phyloP scores from a whole-genome alignment of 768 basidiomycete genomes.

The Sporobolomyces phaffii region DNA sequence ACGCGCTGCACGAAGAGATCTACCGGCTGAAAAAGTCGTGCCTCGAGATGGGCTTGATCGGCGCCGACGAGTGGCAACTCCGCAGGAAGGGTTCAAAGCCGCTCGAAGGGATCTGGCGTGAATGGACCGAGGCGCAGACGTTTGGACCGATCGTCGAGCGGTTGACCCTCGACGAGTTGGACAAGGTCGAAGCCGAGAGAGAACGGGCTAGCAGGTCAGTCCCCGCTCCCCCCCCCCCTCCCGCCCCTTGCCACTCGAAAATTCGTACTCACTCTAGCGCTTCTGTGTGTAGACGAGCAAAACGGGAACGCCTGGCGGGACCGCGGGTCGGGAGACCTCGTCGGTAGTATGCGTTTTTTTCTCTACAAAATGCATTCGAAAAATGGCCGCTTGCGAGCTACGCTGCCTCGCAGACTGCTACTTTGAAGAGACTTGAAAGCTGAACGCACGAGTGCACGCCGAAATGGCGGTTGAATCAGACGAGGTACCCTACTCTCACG shows the following conservation, averaged over 20 bases:
- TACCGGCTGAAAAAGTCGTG: conserved; percentile 92
- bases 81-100: conserved; percentile 66
- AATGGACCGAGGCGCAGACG: conserved; percentile 87
- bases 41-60: conserved; percentile 85
- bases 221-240: too few species aligned
- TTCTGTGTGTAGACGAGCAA: conserved; percentile 13
- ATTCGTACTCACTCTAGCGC: neutral
- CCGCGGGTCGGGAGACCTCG: conserved; percentile 3
- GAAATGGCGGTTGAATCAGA: too few species aligned
- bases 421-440: neutral
- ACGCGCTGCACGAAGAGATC: conserved; percentile 91
- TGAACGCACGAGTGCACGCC: too few species aligned
- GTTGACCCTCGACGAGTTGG: conserved; percentile 82
- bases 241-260: neutral
- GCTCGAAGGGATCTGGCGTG: conserved; percentile 83
- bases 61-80: conserved; percentile 54
- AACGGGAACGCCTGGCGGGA: conserved; percentile 21
- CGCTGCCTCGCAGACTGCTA: too few species aligned
- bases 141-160: conserved; percentile 83
- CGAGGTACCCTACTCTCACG: too few species aligned
- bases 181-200: conserved; percentile 76
- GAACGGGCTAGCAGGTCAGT: conserved; percentile 56
- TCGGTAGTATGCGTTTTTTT: neutral
- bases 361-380: neutral
- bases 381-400: too few species aligned